Base-by-base conservation (phyloP, 2,329 filamentous ascomycete genomes). In the Emericellopsis atlantica region DNA sequence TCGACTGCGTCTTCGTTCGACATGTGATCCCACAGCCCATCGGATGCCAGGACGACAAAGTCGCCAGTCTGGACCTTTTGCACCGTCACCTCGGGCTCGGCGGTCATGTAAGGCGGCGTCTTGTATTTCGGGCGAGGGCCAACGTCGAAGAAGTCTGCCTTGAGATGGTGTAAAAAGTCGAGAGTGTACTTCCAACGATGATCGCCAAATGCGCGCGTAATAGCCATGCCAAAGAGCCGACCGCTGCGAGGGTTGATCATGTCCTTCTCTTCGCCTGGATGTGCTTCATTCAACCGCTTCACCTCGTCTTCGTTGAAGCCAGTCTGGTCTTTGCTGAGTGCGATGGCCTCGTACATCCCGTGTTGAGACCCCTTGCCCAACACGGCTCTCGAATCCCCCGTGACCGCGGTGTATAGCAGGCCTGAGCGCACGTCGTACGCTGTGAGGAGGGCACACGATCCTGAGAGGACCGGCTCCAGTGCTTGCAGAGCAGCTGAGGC, bases 131-230 rank as follows among this genome's bases (percentile, higher is more conserved):
- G 67, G 1, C 53, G 57, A 0, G 64, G 64, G 1, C 49, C 49
- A 74, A 56, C 3, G 33, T 35, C 37, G 16, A 41, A 41, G 35
- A 38, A 41, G 26, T 35, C 26, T 7, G 15, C 32, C 15, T 32
- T 16, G 10, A 41, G 23, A 31, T 35, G 33, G 15, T 34, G 14
- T n/a, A 44, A 26, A 7, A 44, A 24, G 9, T 69, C 62, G 12
- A 67, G 51, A 4, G 71, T 54, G 76, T 78, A 84, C 54, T 85
- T 85, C 76, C 76, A 83, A 43, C 72, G 66, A 39, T 71, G 66
- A 52, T 85, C 80, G 14, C 81, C 81, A 51, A 86, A 84, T 0
- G 76, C 79, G 5, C 81, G 67, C 1, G 79, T 76, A 1, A 82
- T 67, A 32, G 64, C 62, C 33, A 76, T 67, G 1, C 81, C 80